These are phyloP conservation scores for Arthrobotrys musiformis DNA, from an alignment of 2,329 filamentous ascomycete genomes.

Conservation along the genomic window DNA sequence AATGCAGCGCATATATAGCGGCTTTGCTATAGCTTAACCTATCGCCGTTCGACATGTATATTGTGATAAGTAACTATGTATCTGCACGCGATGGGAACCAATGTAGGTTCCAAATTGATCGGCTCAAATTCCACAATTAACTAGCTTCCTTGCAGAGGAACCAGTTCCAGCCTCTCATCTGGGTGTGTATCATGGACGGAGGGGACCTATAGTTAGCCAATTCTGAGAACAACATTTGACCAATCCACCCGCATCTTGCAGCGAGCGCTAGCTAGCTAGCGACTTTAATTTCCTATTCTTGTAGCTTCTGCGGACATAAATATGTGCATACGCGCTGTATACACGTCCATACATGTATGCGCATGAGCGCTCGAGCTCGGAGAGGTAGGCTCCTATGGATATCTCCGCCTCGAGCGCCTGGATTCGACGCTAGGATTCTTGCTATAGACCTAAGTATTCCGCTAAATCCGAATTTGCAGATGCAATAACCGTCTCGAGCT, in stretches of 20 bases:
- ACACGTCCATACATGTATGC: too few relatives aligned
- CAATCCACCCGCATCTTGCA: background rate
- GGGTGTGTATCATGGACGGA: too few relatives aligned
- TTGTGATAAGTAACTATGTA: background rate
- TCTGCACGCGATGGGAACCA: background rate
- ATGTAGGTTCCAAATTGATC: background rate
- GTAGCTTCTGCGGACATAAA: background rate
- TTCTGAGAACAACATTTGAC: background rate
- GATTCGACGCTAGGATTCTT: too few relatives aligned
- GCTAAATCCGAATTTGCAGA: background rate
- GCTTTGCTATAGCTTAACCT: background rate
- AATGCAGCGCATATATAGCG: background rate
- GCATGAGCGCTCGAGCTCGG: background rate
- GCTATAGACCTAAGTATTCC: too few relatives aligned
- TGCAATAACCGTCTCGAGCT: background rate
- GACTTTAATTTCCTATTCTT: conserved; percentile 9
- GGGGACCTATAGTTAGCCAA: too few relatives aligned
- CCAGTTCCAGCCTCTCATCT: too few relatives aligned
- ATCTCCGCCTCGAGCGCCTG: too few relatives aligned
- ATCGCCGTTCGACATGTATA: background rate
- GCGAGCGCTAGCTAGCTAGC: background rate
- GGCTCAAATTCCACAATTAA: background rate
- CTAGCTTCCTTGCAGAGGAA: background rate
- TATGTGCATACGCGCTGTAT: background rate
- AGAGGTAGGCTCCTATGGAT: background rate